A percentile compares a stretch with the other conserved stretches of the same genome.
Conservation (phyloP, 1,284 basidiomycete genomes). For the Cryptococcus jaspeensis region DNA sequence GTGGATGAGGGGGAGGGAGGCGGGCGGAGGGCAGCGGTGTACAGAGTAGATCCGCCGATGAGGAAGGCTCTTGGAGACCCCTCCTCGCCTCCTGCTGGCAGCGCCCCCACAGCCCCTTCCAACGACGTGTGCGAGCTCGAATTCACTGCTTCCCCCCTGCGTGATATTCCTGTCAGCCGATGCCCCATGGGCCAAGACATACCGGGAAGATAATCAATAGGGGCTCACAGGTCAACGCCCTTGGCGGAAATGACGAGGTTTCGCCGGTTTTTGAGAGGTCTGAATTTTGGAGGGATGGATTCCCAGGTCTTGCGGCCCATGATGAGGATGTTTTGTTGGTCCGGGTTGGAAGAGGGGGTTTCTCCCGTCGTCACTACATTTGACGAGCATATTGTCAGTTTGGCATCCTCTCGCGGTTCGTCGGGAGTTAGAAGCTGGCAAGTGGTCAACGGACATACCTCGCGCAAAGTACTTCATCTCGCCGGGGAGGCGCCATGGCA, state of each 20-base stretch:
- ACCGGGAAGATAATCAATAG: background rate
- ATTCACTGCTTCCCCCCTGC: conserved; percentile 11
- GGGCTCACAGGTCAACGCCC: conserved; percentile 64
- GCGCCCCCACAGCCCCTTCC: background rate
- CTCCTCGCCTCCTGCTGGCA: conserved; percentile 2
- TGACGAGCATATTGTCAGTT: background rate
- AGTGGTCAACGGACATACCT: conserved; percentile 41
- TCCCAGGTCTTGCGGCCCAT: conserved; percentile 99
- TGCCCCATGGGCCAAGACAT: conserved; percentile 2
- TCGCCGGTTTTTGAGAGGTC: conserved; percentile 72
- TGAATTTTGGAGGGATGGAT: conserved; percentile 85
- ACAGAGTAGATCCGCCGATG: conserved; percentile 86
- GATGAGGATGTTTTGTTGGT: conserved; percentile 69
- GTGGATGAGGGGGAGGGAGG: conserved; percentile 62
- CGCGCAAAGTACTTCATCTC: conserved; percentile 94
- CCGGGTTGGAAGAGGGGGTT: conserved; percentile 1
- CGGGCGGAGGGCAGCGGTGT: conserved; percentile 65
- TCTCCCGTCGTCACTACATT: conserved; percentile 46
- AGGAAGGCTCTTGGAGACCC: conserved; percentile 61
- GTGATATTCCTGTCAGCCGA: background rate
- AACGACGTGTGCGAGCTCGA: conserved; percentile 9
- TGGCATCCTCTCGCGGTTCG: background rate
- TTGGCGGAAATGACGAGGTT: conserved; percentile 80
- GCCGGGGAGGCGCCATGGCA: conserved; percentile 86
- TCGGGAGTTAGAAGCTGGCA: background rate